phyloP scores from a whole-genome alignment of 1,284 basidiomycete genomes.

The Cronartium ribicola region DNA sequence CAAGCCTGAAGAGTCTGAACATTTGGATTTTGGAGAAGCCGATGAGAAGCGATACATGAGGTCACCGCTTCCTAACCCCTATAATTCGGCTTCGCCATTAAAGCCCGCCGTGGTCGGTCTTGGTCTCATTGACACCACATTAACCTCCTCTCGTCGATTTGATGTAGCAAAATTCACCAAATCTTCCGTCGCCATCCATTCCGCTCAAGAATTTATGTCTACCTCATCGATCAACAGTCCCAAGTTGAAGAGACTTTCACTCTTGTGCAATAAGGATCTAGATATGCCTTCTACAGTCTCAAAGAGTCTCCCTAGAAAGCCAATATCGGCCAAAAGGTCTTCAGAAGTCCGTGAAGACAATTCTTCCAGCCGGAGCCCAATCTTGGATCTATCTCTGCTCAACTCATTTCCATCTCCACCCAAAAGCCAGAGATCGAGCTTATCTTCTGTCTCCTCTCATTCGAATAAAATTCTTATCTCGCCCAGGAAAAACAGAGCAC shows the following conservation, averaged over 20 bases:
- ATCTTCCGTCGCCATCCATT: neutral
- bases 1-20: neutral
- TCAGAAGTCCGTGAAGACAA: neutral
- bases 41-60: neutral
- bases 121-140: neutral
- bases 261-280: neutral
- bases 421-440: constrained; percentile 23
- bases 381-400: constrained; percentile 28
- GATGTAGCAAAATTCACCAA: constrained; percentile 5
- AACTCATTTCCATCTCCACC: constrained; percentile 37
- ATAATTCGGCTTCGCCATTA: neutral
- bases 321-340: neutral
- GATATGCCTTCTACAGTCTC: neutral
- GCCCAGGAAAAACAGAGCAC: neutral
- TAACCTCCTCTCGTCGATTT: neutral
- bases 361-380: constrained; percentile 6
- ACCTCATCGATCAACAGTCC: constrained; percentile 21
- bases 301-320: neutral
- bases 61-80: neutral
- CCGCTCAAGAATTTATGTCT: neutral
- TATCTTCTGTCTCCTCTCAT: constrained; percentile 25
- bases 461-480: constrained; percentile 10
- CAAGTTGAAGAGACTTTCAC: constrained; percentile 29
- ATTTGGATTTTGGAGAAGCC: neutral
- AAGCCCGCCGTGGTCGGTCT: neutral